Base-by-base conservation (phyloP, 139 green algal genomes). In the Micromonas pusilla region DNA sequence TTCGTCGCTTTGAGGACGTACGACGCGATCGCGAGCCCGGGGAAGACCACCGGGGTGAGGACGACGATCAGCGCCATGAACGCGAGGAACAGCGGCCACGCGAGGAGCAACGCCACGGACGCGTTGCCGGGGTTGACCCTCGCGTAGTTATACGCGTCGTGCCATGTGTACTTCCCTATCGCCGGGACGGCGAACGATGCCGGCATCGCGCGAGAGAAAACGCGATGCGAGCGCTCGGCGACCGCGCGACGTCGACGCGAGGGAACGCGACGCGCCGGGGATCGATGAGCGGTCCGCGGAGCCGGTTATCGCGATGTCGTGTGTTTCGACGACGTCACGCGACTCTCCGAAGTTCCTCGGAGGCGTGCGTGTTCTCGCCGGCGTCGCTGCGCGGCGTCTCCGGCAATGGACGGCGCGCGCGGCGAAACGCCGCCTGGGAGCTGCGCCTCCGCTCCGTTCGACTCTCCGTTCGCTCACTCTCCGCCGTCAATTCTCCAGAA, bases 81-180 rank as follows among this genome's bases (percentile, higher is more conserved):
- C 21, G 53, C n/a, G 25, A 39, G 1, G 1, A 63, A 34, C 37
- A 62, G n/a, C 1, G 68, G 68, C 68, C 37, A 60, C 0, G 53
- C 13, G 20, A 28, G 20, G 68, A 75, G 68, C 28, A 75, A 25
- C 1, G 28, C 19, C 68, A 60, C 3, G 20, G 68, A 30, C 1
- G 37, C 68, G 1, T 63, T 31, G 5, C 30, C 20, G 19, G 37
- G 37, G 38, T 75, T 39, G 1, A 37, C 9, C 0, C 25, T 62
- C 37, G 38, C 38, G 68, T 62, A n/a, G 68, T 75, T 75, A 16
- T 57, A 57, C 9, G 45, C 45, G 45, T 57, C 45, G 37, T 63
- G 37, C 68, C 37, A 60, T 9, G 45, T 57, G 45, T 57, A 57
- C 9, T n/a, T n/a, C n/a, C n/a, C n/a, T n/a, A n/a, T n/a, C n/a